Base-by-base conservation (phyloP, 2,329 filamentous ascomycete genomes). In the Pyrenophora teres region DNA sequence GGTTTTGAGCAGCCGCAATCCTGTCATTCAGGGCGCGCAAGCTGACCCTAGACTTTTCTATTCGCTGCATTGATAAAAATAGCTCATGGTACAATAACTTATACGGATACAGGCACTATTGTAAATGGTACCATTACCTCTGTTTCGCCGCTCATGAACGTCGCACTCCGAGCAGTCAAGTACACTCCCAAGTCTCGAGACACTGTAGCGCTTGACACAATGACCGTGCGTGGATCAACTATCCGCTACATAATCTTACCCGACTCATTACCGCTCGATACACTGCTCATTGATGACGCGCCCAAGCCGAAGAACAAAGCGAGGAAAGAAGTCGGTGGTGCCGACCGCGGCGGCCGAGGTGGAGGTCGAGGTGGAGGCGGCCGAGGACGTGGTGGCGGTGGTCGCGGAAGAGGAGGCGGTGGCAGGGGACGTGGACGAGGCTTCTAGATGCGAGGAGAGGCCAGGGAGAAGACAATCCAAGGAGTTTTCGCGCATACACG, bases 291-390 rank as follows among this genome's bases (percentile, higher is more conserved):
- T 65, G 94, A 99, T 74, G 94, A 99, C 77, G 87, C 91, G 68
- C 92, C 93, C 44, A 99, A 99, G 82, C 93, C 94, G 56, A 97
- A 97, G 88, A 99, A 99, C 80, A 99, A 99, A 86, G 93, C 94
- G 21, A 86, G 93, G 72, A 99, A 99, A 83, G 94, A 97, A 79
- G 83, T 76, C 6, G 75, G 78, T 39, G 77, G 80, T 38, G 72
- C 78, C 40, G 72, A 77, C 39, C 68, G 80, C 16, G 77, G 79
- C 33, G 75, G 80, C 23, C 46, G 57, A 15, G 59, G 59, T 12
- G 46, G 62, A 46, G 55, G 60, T 18, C 49, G 62, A 67, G 65
- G 15, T 15, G 15, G 79, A 44, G 74, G 80, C 23, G 73, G 74
- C 31, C 56, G 68, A 37, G 67, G 78, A 59, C 73, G 77, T 54